These are phyloP conservation scores for Anisodus tanguticus DNA, from an alignment of 257 asterid genomes.

Conservation along the genomic window DNA sequence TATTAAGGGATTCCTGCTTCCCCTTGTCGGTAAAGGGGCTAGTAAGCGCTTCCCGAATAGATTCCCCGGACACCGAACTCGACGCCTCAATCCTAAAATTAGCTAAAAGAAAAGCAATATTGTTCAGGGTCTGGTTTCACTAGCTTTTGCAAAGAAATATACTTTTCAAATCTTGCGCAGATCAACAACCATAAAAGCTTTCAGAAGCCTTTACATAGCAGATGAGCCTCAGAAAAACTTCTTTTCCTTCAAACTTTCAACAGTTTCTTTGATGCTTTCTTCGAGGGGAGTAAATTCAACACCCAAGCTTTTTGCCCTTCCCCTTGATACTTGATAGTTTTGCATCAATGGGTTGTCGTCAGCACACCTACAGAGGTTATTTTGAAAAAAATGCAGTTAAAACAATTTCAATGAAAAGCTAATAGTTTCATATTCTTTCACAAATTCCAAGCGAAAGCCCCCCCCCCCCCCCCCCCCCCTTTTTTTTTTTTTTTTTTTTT, in stretches of 20 bases:
- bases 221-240: constrained; percentile 43
- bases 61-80: too few relatives aligned
- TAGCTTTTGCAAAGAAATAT: too few relatives aligned
- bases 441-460: too few relatives aligned
- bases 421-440: too few relatives aligned
- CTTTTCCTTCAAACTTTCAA: constrained; percentile 74
- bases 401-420: neutral
- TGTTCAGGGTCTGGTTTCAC: neutral
- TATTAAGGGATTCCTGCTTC: neutral
- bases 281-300: constrained; percentile 63
- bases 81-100: neutral
- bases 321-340: constrained; percentile 64
- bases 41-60: too few relatives aligned
- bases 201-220: constrained; percentile 33
- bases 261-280: constrained; percentile 67
- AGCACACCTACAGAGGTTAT: constrained; percentile 55
- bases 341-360: constrained; percentile 68
- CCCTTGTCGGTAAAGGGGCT: too few relatives aligned
- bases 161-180: neutral
- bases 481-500: too few relatives aligned
- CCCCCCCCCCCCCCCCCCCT: too few relatives aligned
- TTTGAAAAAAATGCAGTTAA: neutral
- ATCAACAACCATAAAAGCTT: neutral
- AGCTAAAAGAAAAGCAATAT: neutral
- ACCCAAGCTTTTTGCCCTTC: constrained; percentile 60